These are phyloP conservation scores for Colletotrichum cuscutae DNA, from an alignment of 2,329 filamentous ascomycete species.

Conservation along the genomic window DNA sequence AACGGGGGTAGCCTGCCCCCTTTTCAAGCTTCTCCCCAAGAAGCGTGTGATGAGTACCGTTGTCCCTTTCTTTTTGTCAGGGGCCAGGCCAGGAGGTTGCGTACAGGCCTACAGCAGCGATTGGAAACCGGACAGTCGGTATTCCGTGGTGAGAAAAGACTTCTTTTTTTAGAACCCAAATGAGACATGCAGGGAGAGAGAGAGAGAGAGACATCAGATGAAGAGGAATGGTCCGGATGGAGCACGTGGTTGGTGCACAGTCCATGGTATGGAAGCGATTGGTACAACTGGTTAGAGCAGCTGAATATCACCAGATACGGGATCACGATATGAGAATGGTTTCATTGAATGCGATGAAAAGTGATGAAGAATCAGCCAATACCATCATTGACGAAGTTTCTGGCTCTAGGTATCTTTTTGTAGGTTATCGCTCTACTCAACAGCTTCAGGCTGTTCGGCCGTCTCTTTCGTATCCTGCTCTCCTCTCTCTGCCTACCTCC, in stretches of 20 bases:
- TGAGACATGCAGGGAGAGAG: too few species aligned
- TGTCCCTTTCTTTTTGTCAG: not conserved
- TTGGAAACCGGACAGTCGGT: constrained; percentile 22
- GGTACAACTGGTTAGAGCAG: not conserved
- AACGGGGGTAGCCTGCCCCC: too few species aligned
- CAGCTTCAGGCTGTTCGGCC: not conserved
- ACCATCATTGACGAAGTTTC: not conserved
- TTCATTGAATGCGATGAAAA: not conserved
- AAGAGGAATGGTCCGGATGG: not conserved
- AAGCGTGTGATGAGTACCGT: too few species aligned
- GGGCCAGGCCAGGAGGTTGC: not conserved
- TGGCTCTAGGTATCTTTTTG: constrained; percentile 25
- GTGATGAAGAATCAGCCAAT: not conserved
- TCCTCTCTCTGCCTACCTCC: not conserved
- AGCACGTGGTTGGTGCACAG: not conserved
- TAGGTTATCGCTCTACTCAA: not conserved
- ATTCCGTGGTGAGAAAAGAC: not conserved
- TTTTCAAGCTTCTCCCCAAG: too few species aligned
- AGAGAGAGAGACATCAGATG: constrained; percentile 1
- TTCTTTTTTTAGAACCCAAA: not conserved
- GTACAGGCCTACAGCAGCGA: not conserved
- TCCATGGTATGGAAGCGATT: not conserved
- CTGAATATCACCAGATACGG: not conserved
- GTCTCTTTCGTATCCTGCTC: not conserved
- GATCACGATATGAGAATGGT: not conserved